These are phyloP conservation scores for Anthracocystis walkeri DNA, from an alignment of 1,284 basidiomycete genomes.

Conservation along the genomic window DNA sequence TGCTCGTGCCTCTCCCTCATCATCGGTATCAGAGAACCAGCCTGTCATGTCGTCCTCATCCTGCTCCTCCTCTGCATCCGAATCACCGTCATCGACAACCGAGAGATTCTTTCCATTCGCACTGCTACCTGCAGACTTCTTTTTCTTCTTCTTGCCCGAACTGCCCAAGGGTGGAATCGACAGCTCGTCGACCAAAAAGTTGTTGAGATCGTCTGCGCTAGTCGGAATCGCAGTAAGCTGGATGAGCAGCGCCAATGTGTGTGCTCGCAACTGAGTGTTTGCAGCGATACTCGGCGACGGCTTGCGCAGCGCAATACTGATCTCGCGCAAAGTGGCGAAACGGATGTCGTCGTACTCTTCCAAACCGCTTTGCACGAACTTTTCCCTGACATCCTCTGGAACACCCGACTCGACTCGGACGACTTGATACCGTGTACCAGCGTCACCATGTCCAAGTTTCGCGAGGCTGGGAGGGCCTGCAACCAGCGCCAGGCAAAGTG, in stretches of 20 bases:
- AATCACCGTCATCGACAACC: conserved; percentile 64
- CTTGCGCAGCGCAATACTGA: conserved; percentile 69
- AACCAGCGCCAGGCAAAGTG: conserved; percentile 44
- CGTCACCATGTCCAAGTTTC: conserved; percentile 34
- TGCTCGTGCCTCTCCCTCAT: conserved; percentile 63
- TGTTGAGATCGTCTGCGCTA: conserved; percentile 79
- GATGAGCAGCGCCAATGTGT: conserved; percentile 82
- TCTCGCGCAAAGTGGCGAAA: conserved; percentile 90
- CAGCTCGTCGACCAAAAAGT: conserved; percentile 79
- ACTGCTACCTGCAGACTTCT: conserved; percentile 32
- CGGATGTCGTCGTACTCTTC: conserved; percentile 78
- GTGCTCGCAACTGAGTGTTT: conserved; percentile 71
- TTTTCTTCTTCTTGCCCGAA: conserved; percentile 34
- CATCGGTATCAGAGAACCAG: conserved; percentile 64
- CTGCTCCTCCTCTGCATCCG: conserved; percentile 56
- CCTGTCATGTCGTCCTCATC: conserved; percentile 74
- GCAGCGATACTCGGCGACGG: conserved; percentile 41
- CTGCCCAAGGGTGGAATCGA: conserved; percentile 25
- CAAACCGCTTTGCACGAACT: conserved; percentile 57
- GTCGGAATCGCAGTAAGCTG: conserved; percentile 85
- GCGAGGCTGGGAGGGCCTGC: conserved; percentile 45
- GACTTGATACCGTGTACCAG: conserved; percentile 34
- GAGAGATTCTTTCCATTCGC: conserved; percentile 40
- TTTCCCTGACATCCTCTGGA: conserved; percentile 52
- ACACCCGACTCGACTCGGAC: conserved; percentile 34